Base-by-base conservation (phyloP, 495 filamentous ascomycete species). In the Neurospora cerealis region DNA sequence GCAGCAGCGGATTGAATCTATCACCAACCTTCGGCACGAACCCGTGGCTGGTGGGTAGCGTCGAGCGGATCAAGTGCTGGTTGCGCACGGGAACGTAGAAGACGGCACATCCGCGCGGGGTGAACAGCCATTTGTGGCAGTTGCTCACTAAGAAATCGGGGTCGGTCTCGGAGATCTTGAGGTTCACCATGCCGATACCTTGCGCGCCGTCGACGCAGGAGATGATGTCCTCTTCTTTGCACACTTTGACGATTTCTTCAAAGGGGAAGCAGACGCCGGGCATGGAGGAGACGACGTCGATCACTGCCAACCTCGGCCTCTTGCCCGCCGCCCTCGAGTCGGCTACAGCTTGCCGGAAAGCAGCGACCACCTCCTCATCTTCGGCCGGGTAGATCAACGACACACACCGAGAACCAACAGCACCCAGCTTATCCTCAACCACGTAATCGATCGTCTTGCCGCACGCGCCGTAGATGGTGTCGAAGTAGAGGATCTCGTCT, bases 101-200 rank as follows among this genome's bases (percentile, higher is more conserved):
- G 1, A 94, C 85, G 3, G 94, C 93, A 76, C 89, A 93, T 36
- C 89, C 90, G 54, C 95, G 88, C n/a, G 94, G 95, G 13, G 89
- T 89, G 77, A 89, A 92, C 19, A 97, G 87, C 95, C 95, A 98
- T 85, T 98, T 98, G 82, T 98, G 93, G 76, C 88, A 89, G 78
- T 97, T 97, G 32, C 85, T 89, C 10, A 93, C 87, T 74, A 97
- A 90, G 81, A 97, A 98, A 75, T 98, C 94, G 0, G 92, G 89
- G 42, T 90, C 85, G n/a, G 93, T 80, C 32, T 75, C 79, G 0
- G 76, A 76, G 28, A 97, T 82, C 75, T 94, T 86, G 19, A 98
- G 81, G 3, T 83, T 83, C 24, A 97, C 86, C 72, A 94, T 90
- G 1, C 95, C 95, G 40, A 97, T 83, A 5, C 92, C 91, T 79